A percentile compares a stretch with the other conserved stretches of the same genome.
Conservation (phyloP, 1,284 basidiomycete species). For the Rhodotorula sp. region DNA sequence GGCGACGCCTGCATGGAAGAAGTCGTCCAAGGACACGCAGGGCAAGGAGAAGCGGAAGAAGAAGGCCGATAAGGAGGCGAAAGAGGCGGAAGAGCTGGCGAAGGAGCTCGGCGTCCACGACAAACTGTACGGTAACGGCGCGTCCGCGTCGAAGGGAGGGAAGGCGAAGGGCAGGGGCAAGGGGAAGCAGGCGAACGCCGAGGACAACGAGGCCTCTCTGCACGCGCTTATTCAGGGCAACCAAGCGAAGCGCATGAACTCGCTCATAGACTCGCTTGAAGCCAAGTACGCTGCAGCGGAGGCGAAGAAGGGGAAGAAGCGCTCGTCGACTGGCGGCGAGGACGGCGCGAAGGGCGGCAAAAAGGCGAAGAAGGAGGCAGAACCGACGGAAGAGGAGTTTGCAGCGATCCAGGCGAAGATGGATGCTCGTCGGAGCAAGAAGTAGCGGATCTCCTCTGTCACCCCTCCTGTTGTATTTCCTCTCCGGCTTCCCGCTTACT, state of each 20-base stretch:
- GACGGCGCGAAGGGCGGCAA: constrained; percentile 52
- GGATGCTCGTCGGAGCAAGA: constrained; percentile 51
- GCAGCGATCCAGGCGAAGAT: constrained; percentile 62
- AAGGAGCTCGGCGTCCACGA: constrained; percentile 91
- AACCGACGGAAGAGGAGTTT: constrained; percentile 67
- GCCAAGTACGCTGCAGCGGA: constrained; percentile 66
- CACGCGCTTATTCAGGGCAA: constrained; percentile 78
- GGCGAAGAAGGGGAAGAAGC: constrained; percentile 50
- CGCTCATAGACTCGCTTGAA: constrained; percentile 56
- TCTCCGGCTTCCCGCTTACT: too few relatives aligned
- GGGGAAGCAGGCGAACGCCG: constrained; percentile 51
- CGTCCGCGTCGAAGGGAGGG: constrained; percentile 54
- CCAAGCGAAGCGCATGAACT: constrained; percentile 69
- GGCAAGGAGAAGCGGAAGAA: constrained; percentile 59
- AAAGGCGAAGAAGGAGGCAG: constrained; percentile 44
- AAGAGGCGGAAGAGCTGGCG: constrained; percentile 78
- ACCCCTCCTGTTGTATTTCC: too few relatives aligned
- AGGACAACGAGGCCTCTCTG: constrained; percentile 65
- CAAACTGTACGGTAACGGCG: constrained; percentile 73
- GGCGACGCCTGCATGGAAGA: constrained; percentile 63
- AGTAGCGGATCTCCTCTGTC: not conserved
- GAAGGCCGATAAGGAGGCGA: constrained; percentile 65
- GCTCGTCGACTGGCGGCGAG: constrained; percentile 45
- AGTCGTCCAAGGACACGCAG: constrained; percentile 70
- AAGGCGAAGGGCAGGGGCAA: constrained; percentile 52